Evolutionary conservation across 176 grass and related monocot species (phyloP).

Genomic region (Pharus latifolius): DNA sequence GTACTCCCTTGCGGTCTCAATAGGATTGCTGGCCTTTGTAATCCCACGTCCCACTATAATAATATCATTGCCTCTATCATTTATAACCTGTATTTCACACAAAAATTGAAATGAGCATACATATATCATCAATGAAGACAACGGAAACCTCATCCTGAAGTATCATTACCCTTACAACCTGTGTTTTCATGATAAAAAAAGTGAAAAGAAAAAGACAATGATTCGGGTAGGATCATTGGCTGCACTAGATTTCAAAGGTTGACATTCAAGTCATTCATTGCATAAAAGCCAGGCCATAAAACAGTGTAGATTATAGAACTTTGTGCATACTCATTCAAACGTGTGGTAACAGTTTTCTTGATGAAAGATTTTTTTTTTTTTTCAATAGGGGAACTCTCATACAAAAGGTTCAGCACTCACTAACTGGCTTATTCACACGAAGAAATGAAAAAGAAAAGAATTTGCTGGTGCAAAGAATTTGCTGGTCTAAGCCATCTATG

Average conservation of each 20-base stretch:
- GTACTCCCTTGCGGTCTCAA: slow-evolving; percentile 41
- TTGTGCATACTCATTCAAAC: too few relatives aligned
- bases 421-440: neutral
- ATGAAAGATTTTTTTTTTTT: too few relatives aligned
- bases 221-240: too few relatives aligned
- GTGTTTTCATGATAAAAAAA: neutral
- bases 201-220: neutral
- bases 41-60: slow-evolving; percentile 79
- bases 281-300: neutral
- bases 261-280: neutral
- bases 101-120: neutral
- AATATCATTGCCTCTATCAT: slow-evolving; percentile 74
- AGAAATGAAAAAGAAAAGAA: neutral
- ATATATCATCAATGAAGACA: neutral
- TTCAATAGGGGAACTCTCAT: too few relatives aligned
- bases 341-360: too few relatives aligned
- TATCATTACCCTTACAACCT: too few relatives aligned
- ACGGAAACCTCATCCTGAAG: neutral
- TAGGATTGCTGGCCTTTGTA: slow-evolving; percentile 52
- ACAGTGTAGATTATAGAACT: too few relatives aligned
- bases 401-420: too few relatives aligned
- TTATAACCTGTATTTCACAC: slow-evolving; percentile 46
- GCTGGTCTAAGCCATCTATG: neutral
- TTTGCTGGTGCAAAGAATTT: neutral
- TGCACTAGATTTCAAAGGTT: too few relatives aligned